phyloP scores from a whole-genome alignment of 1,284 basidiomycete species.

The Ganoderma lingzhi region DNA sequence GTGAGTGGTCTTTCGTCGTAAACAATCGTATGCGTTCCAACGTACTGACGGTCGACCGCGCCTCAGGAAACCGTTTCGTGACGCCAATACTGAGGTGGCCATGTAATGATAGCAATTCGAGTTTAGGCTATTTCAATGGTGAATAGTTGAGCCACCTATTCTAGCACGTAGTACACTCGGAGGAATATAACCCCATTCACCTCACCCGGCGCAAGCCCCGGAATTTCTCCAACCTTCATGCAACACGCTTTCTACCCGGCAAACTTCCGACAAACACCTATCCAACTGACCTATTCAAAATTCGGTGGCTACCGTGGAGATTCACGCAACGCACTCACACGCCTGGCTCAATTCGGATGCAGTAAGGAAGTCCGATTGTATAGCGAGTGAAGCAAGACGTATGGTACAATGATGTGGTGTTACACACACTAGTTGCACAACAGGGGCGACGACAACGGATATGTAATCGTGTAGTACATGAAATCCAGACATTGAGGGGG shows the following conservation, averaged over 20 bases:
- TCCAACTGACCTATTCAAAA: not conserved
- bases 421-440: conserved; percentile 15
- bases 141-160: no score
- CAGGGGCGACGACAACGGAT: not conserved
- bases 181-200: no score
- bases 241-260: no score
- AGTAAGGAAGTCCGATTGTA: conserved; percentile 2
- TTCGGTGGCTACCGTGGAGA: not conserved
- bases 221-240: no score
- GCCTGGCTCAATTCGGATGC: not conserved
- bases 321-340: not conserved
- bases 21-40: not conserved
- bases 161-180: no score
- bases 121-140: no score
- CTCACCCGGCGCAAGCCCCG: no score
- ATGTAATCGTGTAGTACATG: conserved; percentile 2
- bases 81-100: no score
- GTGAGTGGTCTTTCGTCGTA: not conserved
- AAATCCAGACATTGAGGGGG: not conserved
- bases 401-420: not conserved
- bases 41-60: not conserved
- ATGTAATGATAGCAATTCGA: no score
- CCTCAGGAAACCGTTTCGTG: not conserved
- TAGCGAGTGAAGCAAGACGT: conserved; percentile 6
- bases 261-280: not conserved